Evolutionary conservation across 352 stramenopile species (phyloP).

Genomic region (Blastocystis sp.): DNA sequence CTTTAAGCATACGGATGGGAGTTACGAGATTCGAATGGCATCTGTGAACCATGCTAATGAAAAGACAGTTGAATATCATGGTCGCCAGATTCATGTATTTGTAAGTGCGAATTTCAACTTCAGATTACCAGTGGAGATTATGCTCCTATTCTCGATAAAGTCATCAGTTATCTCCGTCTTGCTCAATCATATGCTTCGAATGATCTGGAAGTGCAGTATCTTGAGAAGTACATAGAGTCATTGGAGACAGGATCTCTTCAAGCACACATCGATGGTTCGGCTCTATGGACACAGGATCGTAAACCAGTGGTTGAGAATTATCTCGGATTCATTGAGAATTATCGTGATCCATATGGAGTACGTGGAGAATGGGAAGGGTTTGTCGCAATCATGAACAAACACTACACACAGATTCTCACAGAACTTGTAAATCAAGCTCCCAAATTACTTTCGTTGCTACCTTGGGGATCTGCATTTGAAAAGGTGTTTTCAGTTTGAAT

Average conservation of each 20-base stretch:
- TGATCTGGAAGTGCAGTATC: slow-evolving; percentile 25
- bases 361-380: slow-evolving; percentile 64
- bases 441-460: slow-evolving; percentile 61
- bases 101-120: background rate
- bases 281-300: slow-evolving; percentile 64
- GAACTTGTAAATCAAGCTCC: slow-evolving; percentile 63
- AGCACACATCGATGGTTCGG: slow-evolving; percentile 62
- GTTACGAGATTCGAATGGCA: slow-evolving; percentile 62
- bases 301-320: slow-evolving; percentile 64
- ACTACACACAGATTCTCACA: slow-evolving; percentile 63
- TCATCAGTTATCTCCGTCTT: slow-evolving; percentile 11
- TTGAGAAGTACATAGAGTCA: slow-evolving; percentile 38
- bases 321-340: slow-evolving; percentile 65
- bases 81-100: background rate
- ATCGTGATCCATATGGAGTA: slow-evolving; percentile 64
- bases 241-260: slow-evolving; percentile 36
- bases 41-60: background rate
- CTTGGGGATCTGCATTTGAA: slow-evolving; percentile 64
- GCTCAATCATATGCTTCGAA: slow-evolving; percentile 34
- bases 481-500: slow-evolving; percentile 32
- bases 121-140: slow-evolving; percentile 57
- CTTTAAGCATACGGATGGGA: slow-evolving; percentile 63
- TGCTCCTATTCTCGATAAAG: slow-evolving; percentile 37
- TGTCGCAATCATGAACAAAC: slow-evolving; percentile 65
- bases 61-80: slow-evolving; percentile 6